Conservation (phyloP, 2,329 filamentous ascomycete species). For the Colletotrichum sansevieriae region DNA sequence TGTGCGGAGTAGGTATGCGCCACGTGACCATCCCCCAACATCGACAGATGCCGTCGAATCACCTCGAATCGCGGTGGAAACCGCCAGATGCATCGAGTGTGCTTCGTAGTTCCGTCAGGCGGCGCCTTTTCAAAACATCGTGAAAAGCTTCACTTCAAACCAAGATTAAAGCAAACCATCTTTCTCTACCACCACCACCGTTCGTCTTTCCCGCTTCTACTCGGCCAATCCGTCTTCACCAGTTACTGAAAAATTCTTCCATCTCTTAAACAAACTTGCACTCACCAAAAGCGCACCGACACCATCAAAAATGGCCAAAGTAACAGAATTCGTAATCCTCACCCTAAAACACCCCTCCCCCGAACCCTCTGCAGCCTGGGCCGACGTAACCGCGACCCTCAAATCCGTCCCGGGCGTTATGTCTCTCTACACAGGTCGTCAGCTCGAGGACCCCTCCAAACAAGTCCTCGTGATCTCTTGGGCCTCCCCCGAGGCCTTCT, state of each 20-base stretch:
- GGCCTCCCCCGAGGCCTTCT: slow-evolving; percentile 50
- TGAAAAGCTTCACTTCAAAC: slow-evolving; percentile 5
- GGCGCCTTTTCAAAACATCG: neutral
- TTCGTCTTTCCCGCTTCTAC: too few relatives aligned
- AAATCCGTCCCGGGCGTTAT: slow-evolving; percentile 49
- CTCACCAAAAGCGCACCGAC: too few relatives aligned
- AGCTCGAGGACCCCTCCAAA: slow-evolving; percentile 50
- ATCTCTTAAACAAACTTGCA: too few relatives aligned
- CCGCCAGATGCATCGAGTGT: neutral
- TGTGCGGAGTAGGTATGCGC: slow-evolving; percentile 28
- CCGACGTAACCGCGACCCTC: slow-evolving; percentile 30
- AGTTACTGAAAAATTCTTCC: too few relatives aligned
- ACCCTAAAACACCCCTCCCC: slow-evolving; percentile 35
- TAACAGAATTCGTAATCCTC: slow-evolving; percentile 41
- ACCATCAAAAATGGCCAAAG: slow-evolving; percentile 22
- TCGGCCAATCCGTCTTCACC: too few relatives aligned
- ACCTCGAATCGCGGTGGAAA: slow-evolving; percentile 26
- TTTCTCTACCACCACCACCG: too few relatives aligned
- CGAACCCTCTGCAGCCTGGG: slow-evolving; percentile 30
- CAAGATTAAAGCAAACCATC: neutral
- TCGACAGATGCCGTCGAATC: neutral
- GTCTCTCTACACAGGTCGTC: slow-evolving; percentile 51
- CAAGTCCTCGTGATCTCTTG: slow-evolving; percentile 53
- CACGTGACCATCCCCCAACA: slow-evolving; percentile 32
- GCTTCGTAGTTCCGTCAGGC: too few relatives aligned